phyloP scores from a whole-genome alignment of 2,329 filamentous ascomycete genomes.

The Lachnellula arida region DNA sequence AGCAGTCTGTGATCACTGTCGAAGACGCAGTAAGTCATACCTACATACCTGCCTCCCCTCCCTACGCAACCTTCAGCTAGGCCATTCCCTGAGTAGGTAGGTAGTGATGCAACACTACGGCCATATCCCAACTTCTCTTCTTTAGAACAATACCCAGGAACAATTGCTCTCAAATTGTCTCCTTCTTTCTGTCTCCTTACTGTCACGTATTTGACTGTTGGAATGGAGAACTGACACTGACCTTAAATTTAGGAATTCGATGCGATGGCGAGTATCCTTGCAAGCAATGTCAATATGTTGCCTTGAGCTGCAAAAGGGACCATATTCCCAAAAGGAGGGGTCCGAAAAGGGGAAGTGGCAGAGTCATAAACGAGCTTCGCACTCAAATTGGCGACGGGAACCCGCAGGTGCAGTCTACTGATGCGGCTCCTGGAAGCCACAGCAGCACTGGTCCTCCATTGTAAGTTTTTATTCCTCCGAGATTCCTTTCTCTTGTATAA shows the following conservation, averaged over 20 bases:
- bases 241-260: slow-evolving; percentile 36
- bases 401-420: slow-evolving; percentile 36
- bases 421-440: slow-evolving; percentile 15
- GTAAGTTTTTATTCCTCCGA: slow-evolving; percentile 14
- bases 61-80: no score
- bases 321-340: slow-evolving; percentile 61
- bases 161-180: slow-evolving; percentile 6
- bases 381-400: slow-evolving; percentile 42
- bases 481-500: neutral
- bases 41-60: no score
- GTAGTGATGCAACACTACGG: neutral
- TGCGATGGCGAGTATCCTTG: slow-evolving; percentile 48
- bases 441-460: slow-evolving; percentile 20
- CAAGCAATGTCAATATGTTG: slow-evolving; percentile 55
- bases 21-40: slow-evolving; percentile 37
- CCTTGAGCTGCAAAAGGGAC: slow-evolving; percentile 59
- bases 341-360: slow-evolving; percentile 57
- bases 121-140: no score
- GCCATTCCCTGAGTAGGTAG: neutral
- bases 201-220: neutral
- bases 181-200: slow-evolving; percentile 3
- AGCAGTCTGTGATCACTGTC: slow-evolving; percentile 44
- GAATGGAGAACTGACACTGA: slow-evolving; percentile 5
- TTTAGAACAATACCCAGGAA: neutral
- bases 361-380: slow-evolving; percentile 58